Base-by-base conservation (phyloP, 2,329 filamentous ascomycete genomes). In the Massarina eburnea region DNA sequence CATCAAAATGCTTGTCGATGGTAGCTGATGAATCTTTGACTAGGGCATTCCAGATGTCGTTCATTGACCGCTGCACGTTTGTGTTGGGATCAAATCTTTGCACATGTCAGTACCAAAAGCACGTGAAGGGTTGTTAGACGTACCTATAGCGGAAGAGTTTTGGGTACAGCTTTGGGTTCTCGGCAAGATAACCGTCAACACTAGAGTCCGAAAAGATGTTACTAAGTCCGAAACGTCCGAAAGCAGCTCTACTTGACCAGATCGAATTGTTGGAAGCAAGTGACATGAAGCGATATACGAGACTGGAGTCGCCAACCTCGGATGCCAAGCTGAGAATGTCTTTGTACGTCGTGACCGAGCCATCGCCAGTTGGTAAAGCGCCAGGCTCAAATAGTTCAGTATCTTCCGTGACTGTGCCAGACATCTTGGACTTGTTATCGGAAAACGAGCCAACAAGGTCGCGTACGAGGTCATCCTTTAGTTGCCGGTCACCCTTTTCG, bases 221-320 rank as follows among this genome's bases (percentile, higher is more conserved):
- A 67, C 91, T 95, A 39, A 99, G 79, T 0, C 94, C 94, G 56
- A 97, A 96, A 9, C 91, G 82, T 2, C 94, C 94, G 71, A 99
- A 97, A 0, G 94, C 94, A 1, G 94, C 95, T 40, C 94, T 83
- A n/a, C 91, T 95, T 1, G 91, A 92, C 94, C 94, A 99, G 14
- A 95, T 95, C 1, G 91, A 91, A 38, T 95, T 95, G 62, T 96
- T 96, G 1, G 91, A 90, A 2, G 94, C 94, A 56, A 99, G 79
- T 0, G 91, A 92, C 94, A 99, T 99, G 73, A 99, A 97, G 50
- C 91, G 90, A 75, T 99, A 99, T 1, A 97, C 89, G n/a, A 99
- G 77, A 57, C 88, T 91, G 47, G 94, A 92, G 61, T 99, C 92
- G 9, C 94, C 94, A 26, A 96, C 91, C 72, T 99, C 94, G 34